Evolutionary conservation across 768 basidiomycete genomes (phyloP), one percentile per base, ranked within the genome.

Genomic region (Clitopilus passeckerianus): DNA sequence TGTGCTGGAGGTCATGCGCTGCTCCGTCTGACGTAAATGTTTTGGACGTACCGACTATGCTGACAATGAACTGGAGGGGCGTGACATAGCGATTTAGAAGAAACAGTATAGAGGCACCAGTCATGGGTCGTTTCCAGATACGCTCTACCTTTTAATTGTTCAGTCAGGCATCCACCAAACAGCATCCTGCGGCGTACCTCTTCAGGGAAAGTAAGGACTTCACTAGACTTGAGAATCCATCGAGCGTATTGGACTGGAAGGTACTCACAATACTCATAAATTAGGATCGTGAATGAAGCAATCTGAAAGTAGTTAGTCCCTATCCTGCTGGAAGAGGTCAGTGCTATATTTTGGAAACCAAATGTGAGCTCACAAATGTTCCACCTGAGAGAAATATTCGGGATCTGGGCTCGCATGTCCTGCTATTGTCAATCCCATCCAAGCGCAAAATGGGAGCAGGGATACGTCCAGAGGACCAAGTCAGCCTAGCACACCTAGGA

Each of bases 61-160:
- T 27, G 34, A 57, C 35, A 7, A 57, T 37, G n/a, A 44, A 57
- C 23, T 57, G 34, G 18, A 57, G 34, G 5, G 56, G 56, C 5
- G 34, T 57, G 2, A 43, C 16, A 57, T 57, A 57, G 15, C 56
- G 34, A n/a, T 37, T 57, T 2, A 57, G 2, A 8, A 57, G 18
- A 22, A 57, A 57, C 15, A 57, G 56, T 7, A 57, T 15, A 9
- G 56, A 18, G 7, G 56, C 56, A 14, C 56, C 56, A 15, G 56
- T 57, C 16, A 57, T 9, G 18, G 16, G 33, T 24, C 37, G 56
- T n/a, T 57, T 37, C 56, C 56, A 57, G 23, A 57, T 43, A 2
- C 56, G 56, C 20, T 57, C 56, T 15, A 57, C 56, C 56, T 57
- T 23, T 5, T 9, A 4, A 23, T 2, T 4, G 22, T 2, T 23